phyloP scores from a whole-genome alignment of 192 early-diverging fungal species.

The Coemansia furcata region DNA sequence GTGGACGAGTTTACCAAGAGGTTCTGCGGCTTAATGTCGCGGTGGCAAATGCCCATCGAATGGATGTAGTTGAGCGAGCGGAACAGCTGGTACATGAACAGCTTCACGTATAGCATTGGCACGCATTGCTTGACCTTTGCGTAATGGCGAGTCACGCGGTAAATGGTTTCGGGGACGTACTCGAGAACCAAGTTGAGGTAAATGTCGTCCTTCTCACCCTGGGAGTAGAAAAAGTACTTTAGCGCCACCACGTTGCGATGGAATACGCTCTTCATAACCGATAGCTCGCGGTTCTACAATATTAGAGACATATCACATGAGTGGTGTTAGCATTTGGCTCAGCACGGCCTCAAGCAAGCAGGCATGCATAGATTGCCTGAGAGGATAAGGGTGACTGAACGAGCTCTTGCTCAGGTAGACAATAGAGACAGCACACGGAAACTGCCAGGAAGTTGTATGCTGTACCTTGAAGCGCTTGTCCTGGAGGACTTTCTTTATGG shows the following conservation, averaged over 20 bases:
- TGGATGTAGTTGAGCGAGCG: slow-evolving; percentile 96
- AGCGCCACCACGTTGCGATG: slow-evolving; percentile 94
- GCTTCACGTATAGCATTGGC: slow-evolving; percentile 92
- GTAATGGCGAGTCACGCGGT: slow-evolving; percentile 87
- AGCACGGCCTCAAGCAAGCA: neutral
- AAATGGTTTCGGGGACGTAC: slow-evolving; percentile 95
- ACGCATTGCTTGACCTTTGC: slow-evolving; percentile 90
- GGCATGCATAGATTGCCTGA: slow-evolving; percentile 3
- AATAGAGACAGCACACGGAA: neutral
- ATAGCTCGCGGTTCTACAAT: slow-evolving; percentile 53
- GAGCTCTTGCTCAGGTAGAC: neutral
- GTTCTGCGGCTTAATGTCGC: slow-evolving; percentile 99
- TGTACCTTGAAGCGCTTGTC: slow-evolving; percentile 94
- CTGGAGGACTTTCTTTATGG: slow-evolving; percentile 98
- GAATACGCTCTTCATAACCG: slow-evolving; percentile 79
- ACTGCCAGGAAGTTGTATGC: slow-evolving; percentile 14
- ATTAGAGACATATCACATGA: neutral
- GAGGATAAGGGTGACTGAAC: neutral
- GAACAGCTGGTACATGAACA: slow-evolving; percentile 99
- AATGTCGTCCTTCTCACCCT: slow-evolving; percentile 91
- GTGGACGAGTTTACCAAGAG: slow-evolving; percentile 83
- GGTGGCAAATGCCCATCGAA: slow-evolving; percentile 95
- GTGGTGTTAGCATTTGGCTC: neutral
- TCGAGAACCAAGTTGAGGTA: slow-evolving; percentile 96
- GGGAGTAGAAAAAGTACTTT: slow-evolving; percentile 91